A percentile compares a stretch with the other conserved stretches of the same genome.
phyloP scores from a whole-genome alignment of 75 land plant genomes.

The Pinus albicaulis region DNA sequence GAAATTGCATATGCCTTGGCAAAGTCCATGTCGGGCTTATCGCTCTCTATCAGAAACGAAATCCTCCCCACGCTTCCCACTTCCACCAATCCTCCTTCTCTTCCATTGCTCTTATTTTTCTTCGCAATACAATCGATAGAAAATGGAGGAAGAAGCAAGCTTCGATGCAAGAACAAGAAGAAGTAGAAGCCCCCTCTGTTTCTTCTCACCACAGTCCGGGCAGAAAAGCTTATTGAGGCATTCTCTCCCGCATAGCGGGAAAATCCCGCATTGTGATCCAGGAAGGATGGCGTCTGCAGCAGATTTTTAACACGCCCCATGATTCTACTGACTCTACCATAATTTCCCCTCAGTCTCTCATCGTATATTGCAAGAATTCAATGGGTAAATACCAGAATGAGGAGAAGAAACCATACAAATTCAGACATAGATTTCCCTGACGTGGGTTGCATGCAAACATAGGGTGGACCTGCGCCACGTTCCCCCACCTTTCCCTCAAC shows the following conservation, averaged over 20 bases:
- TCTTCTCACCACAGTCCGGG: constrained; percentile 54
- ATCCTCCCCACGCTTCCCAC: constrained; percentile 41
- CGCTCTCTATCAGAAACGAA: constrained; percentile 52
- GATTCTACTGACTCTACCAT: no score
- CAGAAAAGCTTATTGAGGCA: constrained; percentile 41
- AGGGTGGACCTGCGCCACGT: no score
- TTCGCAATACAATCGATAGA: constrained; percentile 7
- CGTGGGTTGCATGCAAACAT: no score
- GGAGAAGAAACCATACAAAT: no score
- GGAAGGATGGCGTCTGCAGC: constrained; percentile 1
- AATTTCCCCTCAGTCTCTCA: no score
- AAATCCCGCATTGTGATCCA: constrained; percentile 21
- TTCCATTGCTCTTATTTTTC: background rate
- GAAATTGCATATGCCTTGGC: background rate
- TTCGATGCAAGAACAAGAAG: constrained; percentile 55
- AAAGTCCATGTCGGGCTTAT: constrained; percentile 8
- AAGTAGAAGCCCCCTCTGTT: constrained; percentile 9
- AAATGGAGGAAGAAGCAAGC: constrained; percentile 30
- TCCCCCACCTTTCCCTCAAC: no score
- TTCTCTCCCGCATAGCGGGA: constrained; percentile 45
- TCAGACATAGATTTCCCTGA: no score
- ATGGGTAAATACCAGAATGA: no score
- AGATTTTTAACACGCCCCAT: background rate
- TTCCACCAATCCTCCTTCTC: constrained; percentile 15
- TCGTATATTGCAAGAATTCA: no score